phyloP scores from a whole-genome alignment of 2,329 filamentous ascomycete genomes.

The Xylariaceae sp. region DNA sequence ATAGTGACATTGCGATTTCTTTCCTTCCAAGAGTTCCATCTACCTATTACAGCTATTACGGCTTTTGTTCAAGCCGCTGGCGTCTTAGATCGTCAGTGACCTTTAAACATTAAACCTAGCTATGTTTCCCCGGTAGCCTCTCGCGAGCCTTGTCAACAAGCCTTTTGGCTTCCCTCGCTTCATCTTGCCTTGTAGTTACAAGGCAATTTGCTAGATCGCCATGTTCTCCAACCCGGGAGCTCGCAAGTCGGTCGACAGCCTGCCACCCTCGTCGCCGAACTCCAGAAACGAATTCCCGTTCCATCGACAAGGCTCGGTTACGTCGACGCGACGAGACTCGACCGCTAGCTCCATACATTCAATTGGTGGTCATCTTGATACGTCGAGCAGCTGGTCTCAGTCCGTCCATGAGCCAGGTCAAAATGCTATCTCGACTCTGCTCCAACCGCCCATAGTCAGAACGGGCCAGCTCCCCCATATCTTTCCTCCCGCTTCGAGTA shows the following conservation, averaged over 20 bases:
- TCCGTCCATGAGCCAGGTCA: conserved; percentile 73
- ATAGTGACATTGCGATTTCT: not conserved
- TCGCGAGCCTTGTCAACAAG: conserved; percentile 41
- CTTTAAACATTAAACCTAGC: conserved; percentile 34
- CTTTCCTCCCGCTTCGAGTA: conserved; percentile 66
- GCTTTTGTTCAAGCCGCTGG: conserved; percentile 6
- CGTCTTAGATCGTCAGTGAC: conserved; percentile 23
- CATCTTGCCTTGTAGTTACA: conserved; percentile 20
- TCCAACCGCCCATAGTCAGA: conserved; percentile 86
- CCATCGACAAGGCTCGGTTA: conserved; percentile 54
- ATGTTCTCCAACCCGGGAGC: conserved; percentile 64
- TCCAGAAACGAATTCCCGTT: conserved; percentile 60
- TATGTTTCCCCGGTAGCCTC: conserved; percentile 55
- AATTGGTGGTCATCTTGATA: conserved; percentile 81
- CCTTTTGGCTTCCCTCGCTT: conserved; percentile 40
- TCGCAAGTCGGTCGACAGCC: conserved; percentile 68
- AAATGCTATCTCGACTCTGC: conserved; percentile 93
- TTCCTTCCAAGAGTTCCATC: not conserved
- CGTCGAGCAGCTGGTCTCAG: conserved; percentile 57
- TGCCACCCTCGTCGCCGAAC: conserved; percentile 57
- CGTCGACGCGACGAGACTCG: conserved; percentile 71
- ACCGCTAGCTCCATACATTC: conserved; percentile 87
- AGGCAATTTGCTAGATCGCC: conserved; percentile 33
- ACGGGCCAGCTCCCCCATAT: conserved; percentile 84
- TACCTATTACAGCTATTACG: conserved; percentile 7